Evolutionary conservation across 441 rosid genomes (phyloP).

Genomic region (Adansonia grandidieri): DNA sequence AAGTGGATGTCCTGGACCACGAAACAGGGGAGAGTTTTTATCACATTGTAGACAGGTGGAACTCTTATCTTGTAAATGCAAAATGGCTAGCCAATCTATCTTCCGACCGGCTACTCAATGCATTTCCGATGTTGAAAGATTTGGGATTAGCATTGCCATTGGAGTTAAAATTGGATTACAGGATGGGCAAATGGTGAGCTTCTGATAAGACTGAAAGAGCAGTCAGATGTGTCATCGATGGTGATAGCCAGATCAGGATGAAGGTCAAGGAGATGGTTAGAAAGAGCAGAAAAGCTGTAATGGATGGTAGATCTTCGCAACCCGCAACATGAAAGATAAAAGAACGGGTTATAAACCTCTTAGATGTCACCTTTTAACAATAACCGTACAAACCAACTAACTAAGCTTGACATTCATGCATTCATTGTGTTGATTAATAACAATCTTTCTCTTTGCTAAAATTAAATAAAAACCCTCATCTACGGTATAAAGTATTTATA

Average conservation of each 20-base stretch:
- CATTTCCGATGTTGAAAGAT: background rate
- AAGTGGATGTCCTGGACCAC: constrained; percentile 40
- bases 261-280: background rate
- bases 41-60: constrained; percentile 46
- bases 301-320: background rate
- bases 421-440: background rate
- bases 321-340: no score
- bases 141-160: background rate
- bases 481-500: background rate
- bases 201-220: background rate
- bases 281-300: background rate
- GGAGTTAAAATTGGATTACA: background rate
- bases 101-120: background rate
- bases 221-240: background rate
- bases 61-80: constrained; percentile 32
- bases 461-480: background rate
- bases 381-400: no score
- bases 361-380: no score
- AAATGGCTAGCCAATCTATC: background rate
- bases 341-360: no score
- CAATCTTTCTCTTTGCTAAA: background rate
- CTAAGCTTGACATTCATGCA: no score
- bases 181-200: background rate
- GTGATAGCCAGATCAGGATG: background rate
- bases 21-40: constrained; percentile 35